Evolutionary conservation across 331 rosid species (phyloP).

Genomic region (Prunus yedoensis): DNA sequence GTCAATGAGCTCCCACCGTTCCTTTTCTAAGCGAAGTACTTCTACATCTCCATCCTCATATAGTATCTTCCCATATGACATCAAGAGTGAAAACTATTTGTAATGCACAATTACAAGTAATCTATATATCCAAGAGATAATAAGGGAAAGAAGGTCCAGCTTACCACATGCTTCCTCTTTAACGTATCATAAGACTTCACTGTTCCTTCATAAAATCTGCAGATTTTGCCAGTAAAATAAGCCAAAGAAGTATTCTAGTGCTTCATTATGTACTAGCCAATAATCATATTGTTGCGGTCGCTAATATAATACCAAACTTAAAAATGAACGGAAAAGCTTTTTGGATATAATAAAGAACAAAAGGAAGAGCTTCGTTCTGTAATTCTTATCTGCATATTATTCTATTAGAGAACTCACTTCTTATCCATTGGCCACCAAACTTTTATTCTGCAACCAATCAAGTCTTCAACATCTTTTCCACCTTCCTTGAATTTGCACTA

Average conservation of each 20-base stretch:
- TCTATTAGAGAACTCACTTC: constrained; percentile 54
- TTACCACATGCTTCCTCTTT: constrained; percentile 91
- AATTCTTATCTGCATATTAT: neutral
- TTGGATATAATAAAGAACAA: neutral
- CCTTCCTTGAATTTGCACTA: constrained; percentile 59
- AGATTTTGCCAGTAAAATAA: constrained; percentile 18
- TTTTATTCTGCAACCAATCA: constrained; percentile 89
- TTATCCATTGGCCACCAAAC: constrained; percentile 99
- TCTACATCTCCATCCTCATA: constrained; percentile 95
- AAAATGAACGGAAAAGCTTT: neutral
- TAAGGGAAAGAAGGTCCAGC: constrained; percentile 33
- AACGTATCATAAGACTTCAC: constrained; percentile 75
- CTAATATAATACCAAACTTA: neutral
- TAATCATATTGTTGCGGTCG: constrained; percentile 2
- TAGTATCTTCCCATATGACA: constrained; percentile 56
- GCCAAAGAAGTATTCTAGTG: constrained; percentile 23
- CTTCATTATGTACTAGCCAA: neutral
- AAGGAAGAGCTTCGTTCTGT: neutral
- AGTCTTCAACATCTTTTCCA: constrained; percentile 70
- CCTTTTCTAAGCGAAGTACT: constrained; percentile 82
- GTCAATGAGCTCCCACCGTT: constrained; percentile 85
- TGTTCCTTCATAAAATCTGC: constrained; percentile 84
- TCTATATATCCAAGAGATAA: constrained; percentile 12
- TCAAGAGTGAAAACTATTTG: constrained; percentile 12
- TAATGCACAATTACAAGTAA: neutral